Evolutionary conservation across 1,284 basidiomycete genomes (phyloP).

Genomic region (Heliocybe sulcata): DNA sequence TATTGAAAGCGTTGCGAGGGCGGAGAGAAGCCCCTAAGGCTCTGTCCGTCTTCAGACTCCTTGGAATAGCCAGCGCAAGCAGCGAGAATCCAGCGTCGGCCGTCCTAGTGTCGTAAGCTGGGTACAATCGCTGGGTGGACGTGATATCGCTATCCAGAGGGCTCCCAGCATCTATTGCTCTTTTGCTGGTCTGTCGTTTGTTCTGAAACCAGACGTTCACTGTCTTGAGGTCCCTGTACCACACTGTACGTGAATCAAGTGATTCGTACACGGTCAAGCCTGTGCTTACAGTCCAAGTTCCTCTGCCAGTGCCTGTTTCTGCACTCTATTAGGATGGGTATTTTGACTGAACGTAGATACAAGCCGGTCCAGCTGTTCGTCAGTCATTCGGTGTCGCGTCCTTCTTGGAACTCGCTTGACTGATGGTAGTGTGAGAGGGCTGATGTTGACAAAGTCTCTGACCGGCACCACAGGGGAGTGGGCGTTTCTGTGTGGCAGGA

Average conservation of each 20-base stretch:
- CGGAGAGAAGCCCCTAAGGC: too few relatives aligned
- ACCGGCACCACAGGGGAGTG: neutral
- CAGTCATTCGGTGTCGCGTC: slow-evolving; percentile 30
- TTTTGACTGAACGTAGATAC: slow-evolving; percentile 28
- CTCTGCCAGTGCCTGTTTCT: slow-evolving; percentile 28
- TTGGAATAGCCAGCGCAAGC: too few relatives aligned
- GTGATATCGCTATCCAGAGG: neutral
- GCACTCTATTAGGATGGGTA: slow-evolving; percentile 31
- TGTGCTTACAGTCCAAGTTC: slow-evolving; percentile 31
- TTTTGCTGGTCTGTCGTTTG: slow-evolving; percentile 37
- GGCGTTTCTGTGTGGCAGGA: neutral
- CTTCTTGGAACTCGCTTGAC: slow-evolving; percentile 17
- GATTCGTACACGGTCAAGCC: neutral
- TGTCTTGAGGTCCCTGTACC: slow-evolving; percentile 36
- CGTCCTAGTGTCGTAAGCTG: neutral
- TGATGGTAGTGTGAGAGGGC: slow-evolving; percentile 10
- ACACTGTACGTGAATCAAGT: neutral
- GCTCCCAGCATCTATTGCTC: slow-evolving; percentile 8
- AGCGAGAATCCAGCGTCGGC: neutral
- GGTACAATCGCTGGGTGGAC: neutral
- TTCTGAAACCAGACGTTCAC: slow-evolving; percentile 75
- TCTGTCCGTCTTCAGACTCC: too few relatives aligned
- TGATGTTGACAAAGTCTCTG: slow-evolving; percentile 6
- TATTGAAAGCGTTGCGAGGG: too few relatives aligned
- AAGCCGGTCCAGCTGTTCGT: slow-evolving; percentile 28